Base-by-base conservation (phyloP, 2,329 filamentous ascomycete species). In the Clonostachys rhizophaga region DNA sequence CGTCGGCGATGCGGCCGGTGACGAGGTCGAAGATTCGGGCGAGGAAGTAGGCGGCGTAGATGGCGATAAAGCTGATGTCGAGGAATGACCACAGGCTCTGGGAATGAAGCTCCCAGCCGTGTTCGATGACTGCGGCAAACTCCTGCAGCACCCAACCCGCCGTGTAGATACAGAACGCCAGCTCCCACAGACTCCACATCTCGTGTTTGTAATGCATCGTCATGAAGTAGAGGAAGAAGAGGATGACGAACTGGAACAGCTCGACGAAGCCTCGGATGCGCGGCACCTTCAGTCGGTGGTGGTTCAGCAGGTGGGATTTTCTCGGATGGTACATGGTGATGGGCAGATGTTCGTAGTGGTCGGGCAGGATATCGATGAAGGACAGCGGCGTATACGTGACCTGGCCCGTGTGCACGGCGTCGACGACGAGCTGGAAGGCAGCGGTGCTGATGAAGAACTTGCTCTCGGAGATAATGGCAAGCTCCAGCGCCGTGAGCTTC, bases 71-170 rank as follows among this genome's bases (percentile, higher is more conserved):
- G 2, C 79, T 81, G n/a, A 87, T 74, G 59, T 89, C 86, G 14
- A 89, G 73, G 56, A 89, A 89, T 0, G 84, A 84, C 86, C 85
- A 89, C 6, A 89, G 70, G 54, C 87, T 87, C 60, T 89, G 84
- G 0, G 84, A 85, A 54, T 89, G 86, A 2, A 89, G 84, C 42
- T 81, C 76, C 84, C 69, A 74, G 33, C 70, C 74, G 54, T 88
- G 85, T 58, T 87, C 84, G 11, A 84, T 71, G 40, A 87, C 79
- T 3, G 81, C 79, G 1, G 81, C 78, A 50, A 84, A 71, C 54
- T 84, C 81, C 54, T 87, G 83, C 3, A 87, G 68, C 5, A 81
- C 75, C 84, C 86, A 89, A 5, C 86, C 86, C 3, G 76, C 68
- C 3, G 79, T 76, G 55, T 87, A 89, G 5, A 87, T 60, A 46